Percentiles rank a stretch among this genome's conserved stretches.
Conservation (phyloP, 2,329 filamentous ascomycete species). For the Didymella glomerata region DNA sequence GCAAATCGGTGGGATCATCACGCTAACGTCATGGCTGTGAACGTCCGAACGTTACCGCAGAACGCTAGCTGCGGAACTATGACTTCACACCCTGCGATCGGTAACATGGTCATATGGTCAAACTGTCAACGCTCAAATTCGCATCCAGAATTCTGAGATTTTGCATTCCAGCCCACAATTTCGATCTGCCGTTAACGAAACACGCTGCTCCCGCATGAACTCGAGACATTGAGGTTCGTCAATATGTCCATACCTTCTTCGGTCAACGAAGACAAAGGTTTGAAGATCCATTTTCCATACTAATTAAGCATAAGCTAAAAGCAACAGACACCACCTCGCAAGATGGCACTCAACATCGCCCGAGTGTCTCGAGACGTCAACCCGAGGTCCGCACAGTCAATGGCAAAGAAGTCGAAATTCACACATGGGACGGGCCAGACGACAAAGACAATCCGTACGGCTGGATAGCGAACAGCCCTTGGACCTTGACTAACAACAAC, state of each 20-base stretch:
- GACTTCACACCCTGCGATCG: background rate
- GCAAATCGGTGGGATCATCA: background rate
- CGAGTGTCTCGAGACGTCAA: constrained; percentile 9
- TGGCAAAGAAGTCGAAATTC: constrained; percentile 36
- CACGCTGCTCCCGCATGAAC: background rate
- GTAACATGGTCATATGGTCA: background rate
- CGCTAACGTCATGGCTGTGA: background rate
- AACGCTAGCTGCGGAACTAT: background rate
- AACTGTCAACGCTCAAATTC: background rate
- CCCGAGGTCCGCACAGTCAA: constrained; percentile 24
- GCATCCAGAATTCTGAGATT: background rate
- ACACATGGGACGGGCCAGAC: constrained; percentile 35
- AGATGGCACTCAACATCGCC: constrained; percentile 12
- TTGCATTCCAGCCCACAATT: background rate
- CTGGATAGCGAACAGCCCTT: background rate
- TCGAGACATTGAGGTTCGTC: background rate
- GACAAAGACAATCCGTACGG: constrained; percentile 39
- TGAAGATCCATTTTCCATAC: background rate
- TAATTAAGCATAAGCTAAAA: background rate
- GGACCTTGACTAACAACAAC: background rate
- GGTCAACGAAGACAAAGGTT: constrained; percentile 6
- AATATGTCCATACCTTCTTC: background rate
- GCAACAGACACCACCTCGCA: constrained; percentile 5
- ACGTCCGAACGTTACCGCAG: background rate
- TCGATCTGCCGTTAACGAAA: background rate